Evolutionary conservation across 345 rosid species (phyloP), one percentile per base, ranked within the genome.

Genomic region (Salix exigua): DNA sequence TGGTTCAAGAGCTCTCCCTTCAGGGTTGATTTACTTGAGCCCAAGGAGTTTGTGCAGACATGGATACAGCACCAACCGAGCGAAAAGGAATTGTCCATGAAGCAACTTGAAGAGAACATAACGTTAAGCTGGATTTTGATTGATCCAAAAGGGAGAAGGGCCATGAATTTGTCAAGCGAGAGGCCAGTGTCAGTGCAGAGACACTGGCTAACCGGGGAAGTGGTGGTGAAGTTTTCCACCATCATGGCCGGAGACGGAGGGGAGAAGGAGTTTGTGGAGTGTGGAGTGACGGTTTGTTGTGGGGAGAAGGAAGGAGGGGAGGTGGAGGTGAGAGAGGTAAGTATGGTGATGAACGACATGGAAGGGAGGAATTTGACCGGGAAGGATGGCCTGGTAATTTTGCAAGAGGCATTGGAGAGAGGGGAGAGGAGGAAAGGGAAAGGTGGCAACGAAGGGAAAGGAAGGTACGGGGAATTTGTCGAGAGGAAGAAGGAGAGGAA

Each of bases 301-400:
- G 82, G 85, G 1, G 82, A 87, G n/a, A 84, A 87, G 35, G 92
- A 79, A 66, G 95, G 90, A 62, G 92, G 85, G 21, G 95, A 74
- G 66, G 51, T 90, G 85, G 83, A 88, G 73, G 94, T 90, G 92
- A 83, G 85, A 73, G 97, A 92, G 65, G 85, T 87, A 84, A 85
- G 91, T 72, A 50, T 94, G 81, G 87, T 78, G 75, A 85, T 87
- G 77, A 91, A 90, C 88, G 97, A 92, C 83, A 87, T 89, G 88
- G 95, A 91, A 28, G 97, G 97, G 44, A 92, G 80, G 70, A 79
- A 75, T 21, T 37, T 94, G 87, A 87, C 17, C n/a, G 97, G 98
- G 72, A 77, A 44, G 87, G 94, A 89, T 1, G 86, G 94, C 79
- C 79, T 92, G 90, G 90, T 83, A 69, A 83, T 92, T 75, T 75